A percentile compares a stretch with the other conserved stretches of the same genome.
phyloP scores from a whole-genome alignment of 768 basidiomycete species.

The Glaciozyma martinii region DNA sequence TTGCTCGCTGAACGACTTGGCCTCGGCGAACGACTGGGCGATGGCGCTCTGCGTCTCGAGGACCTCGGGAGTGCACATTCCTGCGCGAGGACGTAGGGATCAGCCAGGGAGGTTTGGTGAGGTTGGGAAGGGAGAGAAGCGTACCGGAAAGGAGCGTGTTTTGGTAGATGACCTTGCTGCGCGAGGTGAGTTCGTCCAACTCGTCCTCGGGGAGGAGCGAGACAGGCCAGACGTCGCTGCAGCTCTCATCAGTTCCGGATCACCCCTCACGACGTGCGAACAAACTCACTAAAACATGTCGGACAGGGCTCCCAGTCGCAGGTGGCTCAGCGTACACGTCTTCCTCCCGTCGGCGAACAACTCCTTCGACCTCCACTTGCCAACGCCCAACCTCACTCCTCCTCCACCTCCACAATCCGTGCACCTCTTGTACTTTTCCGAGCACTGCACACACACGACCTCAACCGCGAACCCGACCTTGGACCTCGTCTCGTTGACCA shows the following conservation, averaged over 20 bases:
- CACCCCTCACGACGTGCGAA: not conserved
- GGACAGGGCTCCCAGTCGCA: conserved; percentile 21
- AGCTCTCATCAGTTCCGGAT: too few species aligned
- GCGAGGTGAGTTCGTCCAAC: conserved; percentile 1
- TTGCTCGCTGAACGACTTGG: not conserved
- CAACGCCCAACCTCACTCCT: conserved; percentile 37
- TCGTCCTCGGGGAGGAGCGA: conserved; percentile 16
- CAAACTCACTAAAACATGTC: not conserved
- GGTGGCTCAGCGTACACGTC: conserved; percentile 39
- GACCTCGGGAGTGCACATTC: conserved; percentile 29
- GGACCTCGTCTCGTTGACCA: conserved; percentile 4
- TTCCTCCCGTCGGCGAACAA: conserved; percentile 39
- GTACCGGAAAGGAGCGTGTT: conserved; percentile 15
- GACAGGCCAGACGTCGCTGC: conserved; percentile 5
- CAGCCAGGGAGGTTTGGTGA: not conserved
- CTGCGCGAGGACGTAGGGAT: not conserved
- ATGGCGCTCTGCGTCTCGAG: conserved; percentile 24
- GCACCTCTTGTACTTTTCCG: conserved; percentile 15
- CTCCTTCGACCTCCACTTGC: conserved; percentile 40
- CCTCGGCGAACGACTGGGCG: conserved; percentile 7
- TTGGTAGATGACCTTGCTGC: conserved; percentile 7
- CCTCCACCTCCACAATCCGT: conserved; percentile 39
- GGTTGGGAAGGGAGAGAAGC: too few species aligned
- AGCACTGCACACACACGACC: conserved; percentile 18
- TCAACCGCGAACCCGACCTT: conserved; percentile 20